Evolutionary conservation across 2,329 filamentous ascomycete genomes (phyloP), one percentile per base, ranked within the genome.

Genomic region (Penicillium sp.): DNA sequence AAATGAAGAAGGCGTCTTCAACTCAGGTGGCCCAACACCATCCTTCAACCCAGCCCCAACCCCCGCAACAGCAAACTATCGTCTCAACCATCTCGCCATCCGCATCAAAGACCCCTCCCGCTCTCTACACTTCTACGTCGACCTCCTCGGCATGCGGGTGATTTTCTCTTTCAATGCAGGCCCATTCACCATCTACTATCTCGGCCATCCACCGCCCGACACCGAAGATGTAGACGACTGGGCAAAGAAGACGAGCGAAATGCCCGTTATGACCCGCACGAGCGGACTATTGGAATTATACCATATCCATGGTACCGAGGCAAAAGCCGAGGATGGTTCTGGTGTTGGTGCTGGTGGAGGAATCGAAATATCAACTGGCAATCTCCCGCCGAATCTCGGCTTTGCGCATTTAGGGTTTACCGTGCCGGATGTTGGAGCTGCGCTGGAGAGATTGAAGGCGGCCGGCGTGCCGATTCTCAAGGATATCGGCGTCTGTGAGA

Each of bases 131-230:
- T 76, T 75, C 62, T 75, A 75, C 48, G 62, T 74, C 39, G 55
- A 71, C 31, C 65, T 74, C 8, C 68, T 75, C 60, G 72, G 72
- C 49, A 75, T 76, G 72, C 70, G 72, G 9, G 66, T 72, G 4
- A 61, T 75, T 21, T 75, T 74, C 54, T 72, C 65, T 19, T 69
- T 75, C 66, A 75, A 75, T 47, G 63, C 69, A 29, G 71, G 73
- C 7, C 72, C 71, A 7, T 74, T 72, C 58, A 75, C 72, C 7
- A 69, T 75, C 48, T 75, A 75, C 58, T 75, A 75, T 51, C 68
- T 75, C 5, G 72, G 71, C 6, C 70, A 75, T 37, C 72, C 73
- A 3, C 65, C 68, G 11, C 66, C 68, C 13, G 51, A 61, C 11
- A 63, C 61, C n/a, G 51, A 69, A 40, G 64, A 72, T 33, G 58